Evolutionary conservation across 2,329 filamentous ascomycete genomes (phyloP).

Genomic region (Fusarium marasasianum): DNA sequence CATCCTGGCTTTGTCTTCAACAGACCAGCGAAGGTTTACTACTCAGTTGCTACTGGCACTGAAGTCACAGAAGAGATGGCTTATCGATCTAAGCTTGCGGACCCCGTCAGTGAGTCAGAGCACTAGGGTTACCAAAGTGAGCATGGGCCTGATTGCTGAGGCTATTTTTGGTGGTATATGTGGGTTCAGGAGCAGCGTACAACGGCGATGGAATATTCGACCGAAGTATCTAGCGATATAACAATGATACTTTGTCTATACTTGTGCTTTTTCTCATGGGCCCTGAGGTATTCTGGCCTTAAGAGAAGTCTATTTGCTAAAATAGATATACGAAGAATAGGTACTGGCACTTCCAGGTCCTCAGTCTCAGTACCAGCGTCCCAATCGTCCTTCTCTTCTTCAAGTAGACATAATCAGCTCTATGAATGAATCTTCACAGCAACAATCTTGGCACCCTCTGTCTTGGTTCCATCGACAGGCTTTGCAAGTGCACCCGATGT

Average conservation of each 20-base stretch:
- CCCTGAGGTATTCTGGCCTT: rapidly evolving
- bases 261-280: no score
- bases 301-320: background rate
- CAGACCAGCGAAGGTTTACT: background rate
- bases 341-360: background rate
- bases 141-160: background rate
- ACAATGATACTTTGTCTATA: background rate
- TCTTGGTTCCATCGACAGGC: conserved; percentile 27
- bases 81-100: background rate
- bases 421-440: conserved; percentile 2
- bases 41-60: background rate
- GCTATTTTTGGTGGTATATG: no score
- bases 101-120: background rate
- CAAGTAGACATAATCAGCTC: rapidly evolving
- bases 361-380: no score
- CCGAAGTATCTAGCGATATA: background rate
- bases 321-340: background rate
- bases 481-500: conserved; percentile 24
- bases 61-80: background rate
- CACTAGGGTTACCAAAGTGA: background rate
- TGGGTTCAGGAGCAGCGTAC: rapidly evolving
- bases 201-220: rapidly evolving
- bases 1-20: conserved; percentile 17
- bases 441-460: conserved; percentile 36
- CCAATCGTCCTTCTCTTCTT: background rate